These are phyloP conservation scores for Forsythia suspensa DNA, from an alignment of 257 asterid genomes.

Conservation along the genomic window DNA sequence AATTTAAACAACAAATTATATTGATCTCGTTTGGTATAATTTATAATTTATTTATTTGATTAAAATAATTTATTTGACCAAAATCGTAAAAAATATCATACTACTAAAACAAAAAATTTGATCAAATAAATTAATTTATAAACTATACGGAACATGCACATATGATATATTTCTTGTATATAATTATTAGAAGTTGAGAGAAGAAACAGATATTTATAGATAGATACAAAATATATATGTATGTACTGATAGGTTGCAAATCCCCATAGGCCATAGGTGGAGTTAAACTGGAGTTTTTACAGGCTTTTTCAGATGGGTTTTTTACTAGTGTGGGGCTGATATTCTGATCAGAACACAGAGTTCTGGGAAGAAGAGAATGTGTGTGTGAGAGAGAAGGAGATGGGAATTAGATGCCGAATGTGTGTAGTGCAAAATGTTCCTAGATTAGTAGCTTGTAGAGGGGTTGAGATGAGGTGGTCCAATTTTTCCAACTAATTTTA, in stretches of 20 bases:
- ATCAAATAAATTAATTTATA: too few species aligned
- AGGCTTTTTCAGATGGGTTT: conserved; percentile 64
- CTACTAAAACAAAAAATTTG: too few species aligned
- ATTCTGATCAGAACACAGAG: conserved; percentile 31
- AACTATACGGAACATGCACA: too few species aligned
- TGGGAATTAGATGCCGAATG: conserved; percentile 55
- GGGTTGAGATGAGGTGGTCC: conserved; percentile 87
- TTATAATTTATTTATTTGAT: too few species aligned
- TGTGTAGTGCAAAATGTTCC: conserved; percentile 19
- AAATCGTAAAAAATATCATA: too few species aligned
- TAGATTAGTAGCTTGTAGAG: too few species aligned
- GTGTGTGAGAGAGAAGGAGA: conserved; percentile 8
- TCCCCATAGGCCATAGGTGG: neutral
- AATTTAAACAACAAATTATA: too few species aligned
- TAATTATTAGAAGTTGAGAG: neutral
- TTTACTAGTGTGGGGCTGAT: conserved; percentile 49
- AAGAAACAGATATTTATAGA: neutral
- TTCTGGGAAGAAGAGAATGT: neutral
- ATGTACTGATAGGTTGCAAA: neutral
- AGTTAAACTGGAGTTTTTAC: conserved; percentile 34
- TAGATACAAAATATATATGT: neutral
- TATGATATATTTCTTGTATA: too few species aligned
- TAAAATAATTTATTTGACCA: too few species aligned
- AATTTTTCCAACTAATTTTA: conserved; percentile 69
- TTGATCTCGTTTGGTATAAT: too few species aligned